Evolutionary conservation across 2,329 filamentous ascomycete species (phyloP).

Genomic region (Pleomassaria siparia): DNA sequence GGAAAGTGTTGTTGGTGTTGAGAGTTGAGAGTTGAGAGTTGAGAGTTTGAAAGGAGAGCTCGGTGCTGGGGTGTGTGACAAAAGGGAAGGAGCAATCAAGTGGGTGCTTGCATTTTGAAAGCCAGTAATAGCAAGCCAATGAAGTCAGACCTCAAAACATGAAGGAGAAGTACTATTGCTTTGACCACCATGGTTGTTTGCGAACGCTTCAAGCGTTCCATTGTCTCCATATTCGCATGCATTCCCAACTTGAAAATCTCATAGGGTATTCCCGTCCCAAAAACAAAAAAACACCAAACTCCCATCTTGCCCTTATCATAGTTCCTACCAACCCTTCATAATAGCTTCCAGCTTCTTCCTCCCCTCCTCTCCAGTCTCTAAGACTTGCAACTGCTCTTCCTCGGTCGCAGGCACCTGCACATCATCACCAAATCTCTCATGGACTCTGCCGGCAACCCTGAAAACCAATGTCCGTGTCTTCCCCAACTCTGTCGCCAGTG

Average conservation of each 20-base stretch:
- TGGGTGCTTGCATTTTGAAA: too few relatives aligned
- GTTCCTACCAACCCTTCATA: constrained; percentile 24
- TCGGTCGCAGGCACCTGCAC: constrained; percentile 30
- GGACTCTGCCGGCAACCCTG: constrained; percentile 39
- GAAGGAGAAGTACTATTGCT: too few relatives aligned
- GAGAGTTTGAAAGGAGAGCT: too few relatives aligned
- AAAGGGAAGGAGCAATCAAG: too few relatives aligned
- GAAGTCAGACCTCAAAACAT: too few relatives aligned
- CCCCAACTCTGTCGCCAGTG: constrained; percentile 66
- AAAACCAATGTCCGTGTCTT: constrained; percentile 62
- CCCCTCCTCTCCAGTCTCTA: constrained; percentile 20
- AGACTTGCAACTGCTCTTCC: constrained; percentile 22
- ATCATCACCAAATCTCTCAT: constrained; percentile 31
- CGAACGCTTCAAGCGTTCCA: too few relatives aligned
- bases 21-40: too few relatives aligned
- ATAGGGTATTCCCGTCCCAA: background rate
- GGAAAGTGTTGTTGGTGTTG: too few relatives aligned
- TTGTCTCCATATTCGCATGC: too few relatives aligned
- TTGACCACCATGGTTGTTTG: too few relatives aligned
- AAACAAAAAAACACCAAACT: background rate
- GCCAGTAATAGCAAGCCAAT: too few relatives aligned
- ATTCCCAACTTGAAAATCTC: background rate
- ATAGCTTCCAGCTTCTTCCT: constrained; percentile 28
- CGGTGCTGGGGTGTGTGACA: too few relatives aligned
- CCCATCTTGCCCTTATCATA: background rate